Evolutionary conservation across 768 basidiomycete genomes (phyloP).

Genomic region (Pisolithus albus): DNA sequence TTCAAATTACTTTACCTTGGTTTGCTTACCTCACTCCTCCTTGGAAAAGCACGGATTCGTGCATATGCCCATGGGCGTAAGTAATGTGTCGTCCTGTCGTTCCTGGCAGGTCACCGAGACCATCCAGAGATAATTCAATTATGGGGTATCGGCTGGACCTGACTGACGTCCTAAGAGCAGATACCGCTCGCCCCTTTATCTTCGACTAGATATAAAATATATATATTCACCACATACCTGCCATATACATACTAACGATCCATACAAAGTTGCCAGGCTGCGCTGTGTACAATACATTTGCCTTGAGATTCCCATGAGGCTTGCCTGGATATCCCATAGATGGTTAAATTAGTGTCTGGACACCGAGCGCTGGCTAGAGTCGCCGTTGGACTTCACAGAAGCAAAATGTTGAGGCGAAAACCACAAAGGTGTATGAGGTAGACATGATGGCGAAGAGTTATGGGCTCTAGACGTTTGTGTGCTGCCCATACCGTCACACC

Average conservation of each 20-base stretch:
- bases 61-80: background rate
- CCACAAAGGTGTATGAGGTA: background rate
- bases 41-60: background rate
- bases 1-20: background rate
- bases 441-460: background rate
- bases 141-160: constrained; percentile 3
- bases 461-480: background rate
- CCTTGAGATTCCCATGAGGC: constrained; percentile 28
- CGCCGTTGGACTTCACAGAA: background rate
- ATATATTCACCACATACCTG: background rate
- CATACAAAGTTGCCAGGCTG: background rate
- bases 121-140: too few relatives aligned
- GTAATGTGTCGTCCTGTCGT: too few relatives aligned
- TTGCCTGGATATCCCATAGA: constrained; percentile 10
- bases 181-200: background rate
- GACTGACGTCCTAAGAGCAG: background rate
- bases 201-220: constrained; percentile 1
- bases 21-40: constrained; percentile 2
- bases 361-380: constrained; percentile 3
- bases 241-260: constrained; percentile 4
- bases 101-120: too few relatives aligned
- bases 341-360: constrained; percentile 15
- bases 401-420: background rate
- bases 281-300: background rate
- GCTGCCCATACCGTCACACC: background rate